Conservation (phyloP, 2,329 filamentous ascomycete genomes). For the Basipetospora chlamydospora region DNA sequence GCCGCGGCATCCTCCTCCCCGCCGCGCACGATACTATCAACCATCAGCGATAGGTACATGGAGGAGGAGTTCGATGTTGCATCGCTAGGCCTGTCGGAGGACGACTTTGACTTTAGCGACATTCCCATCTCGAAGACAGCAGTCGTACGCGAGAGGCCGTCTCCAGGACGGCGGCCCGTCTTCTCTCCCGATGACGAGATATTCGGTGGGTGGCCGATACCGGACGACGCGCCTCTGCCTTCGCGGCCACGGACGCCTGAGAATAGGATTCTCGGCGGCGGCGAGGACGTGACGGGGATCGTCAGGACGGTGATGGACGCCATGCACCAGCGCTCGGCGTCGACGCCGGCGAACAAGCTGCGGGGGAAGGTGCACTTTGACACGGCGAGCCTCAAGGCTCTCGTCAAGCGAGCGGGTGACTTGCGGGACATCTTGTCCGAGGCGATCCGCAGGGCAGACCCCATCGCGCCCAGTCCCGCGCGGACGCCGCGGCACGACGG, state of each 20-base stretch:
- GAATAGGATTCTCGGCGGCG: slow-evolving; percentile 17
- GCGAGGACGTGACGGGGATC: slow-evolving; percentile 29
- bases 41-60: slow-evolving; percentile 28
- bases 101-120: slow-evolving; percentile 26
- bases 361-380: slow-evolving; percentile 52
- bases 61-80: slow-evolving; percentile 33
- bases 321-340: slow-evolving; percentile 39
- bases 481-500: slow-evolving; percentile 38
- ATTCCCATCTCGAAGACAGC: slow-evolving; percentile 32
- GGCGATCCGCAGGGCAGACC: slow-evolving; percentile 42
- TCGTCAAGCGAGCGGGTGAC: slow-evolving; percentile 48
- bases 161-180: slow-evolving; percentile 42
- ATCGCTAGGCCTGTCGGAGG: slow-evolving; percentile 26
- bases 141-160: slow-evolving; percentile 38
- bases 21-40: slow-evolving; percentile 22
- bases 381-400: slow-evolving; percentile 51
- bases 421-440: slow-evolving; percentile 46
- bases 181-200: slow-evolving; percentile 54
- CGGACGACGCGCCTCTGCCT: slow-evolving; percentile 24
- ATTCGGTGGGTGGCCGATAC: slow-evolving; percentile 29
- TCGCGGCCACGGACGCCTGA: slow-evolving; percentile 29
- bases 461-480: slow-evolving; percentile 40
- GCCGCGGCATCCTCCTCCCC: slow-evolving; percentile 21
- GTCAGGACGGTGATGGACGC: slow-evolving; percentile 49
- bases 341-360: slow-evolving; percentile 29